Evolutionary conservation across 495 filamentous ascomycete genomes (phyloP).

Genomic region (Aspergillus taichungensis): DNA sequence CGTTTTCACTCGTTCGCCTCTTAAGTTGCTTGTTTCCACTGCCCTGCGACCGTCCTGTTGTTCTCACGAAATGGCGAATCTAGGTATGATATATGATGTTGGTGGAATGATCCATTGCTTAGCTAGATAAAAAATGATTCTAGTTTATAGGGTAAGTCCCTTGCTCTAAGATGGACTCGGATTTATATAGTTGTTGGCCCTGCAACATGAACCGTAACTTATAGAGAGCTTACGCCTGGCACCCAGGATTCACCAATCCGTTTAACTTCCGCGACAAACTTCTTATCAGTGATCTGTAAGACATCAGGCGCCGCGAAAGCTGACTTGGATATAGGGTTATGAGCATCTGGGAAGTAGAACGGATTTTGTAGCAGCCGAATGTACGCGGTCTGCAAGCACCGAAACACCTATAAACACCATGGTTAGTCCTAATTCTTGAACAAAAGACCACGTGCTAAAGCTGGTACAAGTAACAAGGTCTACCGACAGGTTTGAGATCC

Average conservation of each 20-base stretch:
- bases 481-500: constrained; percentile 68
- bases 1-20: too few relatives aligned
- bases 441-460: background rate
- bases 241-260: constrained; percentile 66
- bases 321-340: constrained; percentile 41
- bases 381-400: constrained; percentile 84
- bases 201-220: background rate
- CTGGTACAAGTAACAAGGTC: background rate
- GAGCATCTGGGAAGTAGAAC: constrained; percentile 87
- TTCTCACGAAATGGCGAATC: too few relatives aligned
- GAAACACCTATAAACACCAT: constrained; percentile 56
- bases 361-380: constrained; percentile 85
- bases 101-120: too few relatives aligned
- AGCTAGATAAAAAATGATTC: too few relatives aligned
- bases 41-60: too few relatives aligned
- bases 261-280: constrained; percentile 74
- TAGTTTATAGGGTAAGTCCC: too few relatives aligned
- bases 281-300: constrained; percentile 67
- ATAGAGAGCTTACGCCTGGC: constrained; percentile 29
- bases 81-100: too few relatives aligned
- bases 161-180: too few relatives aligned
- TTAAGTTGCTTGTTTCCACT: too few relatives aligned
- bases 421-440: background rate
- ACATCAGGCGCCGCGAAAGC: constrained; percentile 22
- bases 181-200: too few relatives aligned